Evolutionary conservation across 495 filamentous ascomycete species (phyloP).

Genomic region (Xylaria longipes): DNA sequence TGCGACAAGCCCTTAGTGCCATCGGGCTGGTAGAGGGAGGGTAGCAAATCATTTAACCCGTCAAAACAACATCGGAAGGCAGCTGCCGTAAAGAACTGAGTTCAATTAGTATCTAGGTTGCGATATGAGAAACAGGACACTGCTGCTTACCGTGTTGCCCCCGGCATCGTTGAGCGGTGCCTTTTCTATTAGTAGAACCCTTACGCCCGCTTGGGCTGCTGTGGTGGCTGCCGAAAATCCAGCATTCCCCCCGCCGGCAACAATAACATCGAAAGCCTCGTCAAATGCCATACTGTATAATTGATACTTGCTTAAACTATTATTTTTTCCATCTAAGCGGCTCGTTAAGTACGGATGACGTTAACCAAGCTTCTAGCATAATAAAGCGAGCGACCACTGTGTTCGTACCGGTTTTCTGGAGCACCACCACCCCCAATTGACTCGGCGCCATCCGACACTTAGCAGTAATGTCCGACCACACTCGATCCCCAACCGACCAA

Average conservation of each 20-base stretch:
- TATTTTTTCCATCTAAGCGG: neutral
- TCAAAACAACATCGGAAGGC: slow-evolving; percentile 58
- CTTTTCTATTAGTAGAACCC: slow-evolving; percentile 60
- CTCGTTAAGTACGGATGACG: neutral
- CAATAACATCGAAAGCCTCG: slow-evolving; percentile 54
- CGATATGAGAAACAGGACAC: neutral
- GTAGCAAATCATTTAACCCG: slow-evolving; percentile 55
- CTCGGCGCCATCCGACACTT: neutral
- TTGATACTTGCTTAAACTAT: neutral
- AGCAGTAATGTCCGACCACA: neutral
- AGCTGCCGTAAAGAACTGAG: slow-evolving; percentile 61
- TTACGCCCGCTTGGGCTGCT: slow-evolving; percentile 48
- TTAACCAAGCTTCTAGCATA: neutral
- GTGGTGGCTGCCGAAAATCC: slow-evolving; percentile 63
- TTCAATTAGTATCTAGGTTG: neutral
- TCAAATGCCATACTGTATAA: slow-evolving; percentile 29
- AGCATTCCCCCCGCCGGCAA: slow-evolving; percentile 65
- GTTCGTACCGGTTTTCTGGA: neutral
- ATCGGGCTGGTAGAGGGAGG: slow-evolving; percentile 35
- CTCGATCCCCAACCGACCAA: neutral
- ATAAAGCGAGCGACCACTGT: neutral
- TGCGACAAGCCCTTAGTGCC: slow-evolving; percentile 46
- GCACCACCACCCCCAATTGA: neutral
- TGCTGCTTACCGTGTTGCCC: slow-evolving; percentile 53
- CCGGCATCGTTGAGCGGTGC: slow-evolving; percentile 59